These are phyloP conservation scores for Saccharomyces hybrid DNA, from an alignment of 1,139 yeast genomes.

Conservation along the genomic window DNA sequence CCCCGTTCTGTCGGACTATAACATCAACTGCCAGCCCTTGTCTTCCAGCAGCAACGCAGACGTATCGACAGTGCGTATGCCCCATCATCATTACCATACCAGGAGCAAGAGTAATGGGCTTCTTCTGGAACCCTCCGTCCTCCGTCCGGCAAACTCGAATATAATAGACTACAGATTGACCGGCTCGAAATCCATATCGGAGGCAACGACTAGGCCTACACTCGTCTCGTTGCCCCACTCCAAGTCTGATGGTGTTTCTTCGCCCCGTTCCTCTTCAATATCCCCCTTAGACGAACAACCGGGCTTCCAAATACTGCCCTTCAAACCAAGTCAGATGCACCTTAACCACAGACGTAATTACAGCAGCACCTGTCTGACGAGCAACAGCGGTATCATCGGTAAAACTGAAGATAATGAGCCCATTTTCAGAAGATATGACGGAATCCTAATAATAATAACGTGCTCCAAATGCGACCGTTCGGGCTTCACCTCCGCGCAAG, in stretches of 20 bases:
- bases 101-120: slow-evolving; percentile 29
- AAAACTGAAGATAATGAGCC: slow-evolving; percentile 38
- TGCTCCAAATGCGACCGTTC: slow-evolving; percentile 64
- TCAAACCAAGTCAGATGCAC: slow-evolving; percentile 23
- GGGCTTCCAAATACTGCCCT: slow-evolving; percentile 2
- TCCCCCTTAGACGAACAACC: not conserved
- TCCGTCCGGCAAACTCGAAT: slow-evolving; percentile 20
- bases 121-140: slow-evolving; percentile 14
- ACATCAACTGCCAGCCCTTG: slow-evolving; percentile 3
- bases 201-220: not conserved
- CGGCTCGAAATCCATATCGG: slow-evolving; percentile 14
- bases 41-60: slow-evolving; percentile 9
- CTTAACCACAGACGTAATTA: slow-evolving; percentile 33
- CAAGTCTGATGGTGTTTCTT: not conserved
- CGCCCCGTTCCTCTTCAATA: not conserved
- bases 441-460: slow-evolving; percentile 57
- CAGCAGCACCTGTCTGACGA: slow-evolving; percentile 31
- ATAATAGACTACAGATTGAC: slow-evolving; percentile 15
- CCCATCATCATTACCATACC: slow-evolving; percentile 27
- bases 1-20: not conserved
- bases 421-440: slow-evolving; percentile 64
- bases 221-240: not conserved
- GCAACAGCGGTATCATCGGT: slow-evolving; percentile 33
- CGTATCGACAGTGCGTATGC: slow-evolving; percentile 1
- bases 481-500: slow-evolving; percentile 73